A percentile compares a stretch with the other conserved stretches of the same genome.
Evolutionary conservation across 495 filamentous ascomycete species (phyloP).

Genomic region (Hypomontagnella submonticulosa): DNA sequence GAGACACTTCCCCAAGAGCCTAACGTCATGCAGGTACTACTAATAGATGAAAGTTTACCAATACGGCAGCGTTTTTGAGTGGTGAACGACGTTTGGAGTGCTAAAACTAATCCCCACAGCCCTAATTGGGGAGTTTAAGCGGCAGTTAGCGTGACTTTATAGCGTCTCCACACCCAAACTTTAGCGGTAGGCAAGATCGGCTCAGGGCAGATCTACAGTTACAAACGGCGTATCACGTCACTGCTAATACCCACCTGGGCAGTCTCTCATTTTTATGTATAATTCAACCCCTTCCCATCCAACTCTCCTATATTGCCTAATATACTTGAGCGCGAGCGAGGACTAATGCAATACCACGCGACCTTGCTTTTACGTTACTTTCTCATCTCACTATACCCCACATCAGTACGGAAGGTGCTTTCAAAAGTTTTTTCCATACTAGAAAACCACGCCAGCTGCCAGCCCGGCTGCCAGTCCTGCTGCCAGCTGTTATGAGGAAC

Average conservation of each 20-base stretch:
- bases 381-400: not conserved
- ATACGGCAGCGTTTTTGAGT: slow-evolving; percentile 1
- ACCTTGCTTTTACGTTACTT: slow-evolving; percentile 3
- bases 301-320: slow-evolving; percentile 29
- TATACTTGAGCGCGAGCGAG: slow-evolving; percentile 12
- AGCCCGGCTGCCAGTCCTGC: too few species aligned
- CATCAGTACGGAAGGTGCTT: too few species aligned
- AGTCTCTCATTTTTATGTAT: not conserved
- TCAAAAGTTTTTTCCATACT: too few species aligned
- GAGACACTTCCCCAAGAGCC: not conserved
- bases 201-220: slow-evolving; percentile 28
- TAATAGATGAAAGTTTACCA: slow-evolving; percentile 21
- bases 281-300: slow-evolving; percentile 4
- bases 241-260: not conserved
- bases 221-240: not conserved
- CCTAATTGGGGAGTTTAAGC: slow-evolving; percentile 33
- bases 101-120: slow-evolving; percentile 28
- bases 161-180: slow-evolving; percentile 20
- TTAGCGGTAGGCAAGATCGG: slow-evolving; percentile 6
- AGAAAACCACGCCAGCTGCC: too few species aligned
- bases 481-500: too few species aligned
- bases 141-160: slow-evolving; percentile 8
- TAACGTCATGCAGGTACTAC: slow-evolving; percentile 21
- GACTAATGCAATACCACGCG: slow-evolving; percentile 9
- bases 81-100: slow-evolving; percentile 2